Evolutionary conservation across 2,329 filamentous ascomycete genomes (phyloP).

Genomic region (Monilinia polystroma): DNA sequence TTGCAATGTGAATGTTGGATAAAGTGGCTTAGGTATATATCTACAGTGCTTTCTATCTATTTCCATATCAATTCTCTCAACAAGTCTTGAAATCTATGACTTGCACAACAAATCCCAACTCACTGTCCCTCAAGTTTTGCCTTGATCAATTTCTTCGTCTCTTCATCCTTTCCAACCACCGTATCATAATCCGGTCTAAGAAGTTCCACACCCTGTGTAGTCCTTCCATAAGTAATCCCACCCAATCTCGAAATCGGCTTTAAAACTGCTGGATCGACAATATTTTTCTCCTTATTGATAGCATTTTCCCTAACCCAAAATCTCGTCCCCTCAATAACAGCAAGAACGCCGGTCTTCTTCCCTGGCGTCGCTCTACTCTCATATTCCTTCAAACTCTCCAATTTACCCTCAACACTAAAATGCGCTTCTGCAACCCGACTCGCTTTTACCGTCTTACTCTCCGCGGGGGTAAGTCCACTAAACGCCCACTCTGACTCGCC

Average conservation of each 20-base stretch:
- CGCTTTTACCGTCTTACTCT: slow-evolving; percentile 64
- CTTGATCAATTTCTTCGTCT: slow-evolving; percentile 56
- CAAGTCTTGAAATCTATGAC: neutral
- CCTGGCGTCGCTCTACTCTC: slow-evolving; percentile 69
- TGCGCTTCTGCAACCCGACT: slow-evolving; percentile 79
- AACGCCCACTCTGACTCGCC: slow-evolving; percentile 78
- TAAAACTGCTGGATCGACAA: slow-evolving; percentile 73
- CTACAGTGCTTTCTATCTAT: neutral
- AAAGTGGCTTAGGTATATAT: neutral
- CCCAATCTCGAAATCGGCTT: slow-evolving; percentile 76
- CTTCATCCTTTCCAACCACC: slow-evolving; percentile 50
- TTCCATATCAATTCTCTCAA: neutral
- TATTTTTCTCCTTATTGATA: slow-evolving; percentile 70
- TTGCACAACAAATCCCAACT: neutral
- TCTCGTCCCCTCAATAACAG: slow-evolving; percentile 75
- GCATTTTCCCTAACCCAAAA: slow-evolving; percentile 93
- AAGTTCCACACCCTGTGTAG: slow-evolving; percentile 70
- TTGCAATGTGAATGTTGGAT: neutral
- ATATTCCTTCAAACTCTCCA: slow-evolving; percentile 75
- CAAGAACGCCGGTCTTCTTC: slow-evolving; percentile 71
- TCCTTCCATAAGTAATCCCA: slow-evolving; percentile 79
- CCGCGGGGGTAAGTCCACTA: slow-evolving; percentile 69
- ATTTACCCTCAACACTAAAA: slow-evolving; percentile 76
- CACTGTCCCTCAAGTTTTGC: slow-evolving; percentile 46
- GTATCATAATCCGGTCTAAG: slow-evolving; percentile 54